phyloP scores from a whole-genome alignment of 1,139 yeast species.

The Yamadazyma blattariae region DNA sequence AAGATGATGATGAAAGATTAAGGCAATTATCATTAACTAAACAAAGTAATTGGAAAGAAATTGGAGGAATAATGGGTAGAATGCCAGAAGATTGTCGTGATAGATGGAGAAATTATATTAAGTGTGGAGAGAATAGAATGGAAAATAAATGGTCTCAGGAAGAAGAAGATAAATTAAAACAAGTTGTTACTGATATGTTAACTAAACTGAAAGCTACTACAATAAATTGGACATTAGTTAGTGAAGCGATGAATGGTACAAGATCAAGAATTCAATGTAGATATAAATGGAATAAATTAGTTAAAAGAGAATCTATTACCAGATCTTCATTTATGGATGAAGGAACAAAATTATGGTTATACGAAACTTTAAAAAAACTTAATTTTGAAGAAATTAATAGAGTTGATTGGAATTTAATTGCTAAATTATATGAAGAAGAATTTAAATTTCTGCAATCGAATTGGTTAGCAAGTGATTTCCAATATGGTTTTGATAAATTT shows the following conservation, averaged over 20 bases:
- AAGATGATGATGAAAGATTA: slow-evolving; percentile 70
- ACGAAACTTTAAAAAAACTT: slow-evolving; percentile 47
- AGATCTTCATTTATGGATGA: slow-evolving; percentile 50
- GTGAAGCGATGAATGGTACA: slow-evolving; percentile 84
- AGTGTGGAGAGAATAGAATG: slow-evolving; percentile 76
- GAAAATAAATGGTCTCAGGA: slow-evolving; percentile 75
- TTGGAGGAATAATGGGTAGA: slow-evolving; percentile 75
- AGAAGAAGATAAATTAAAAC: slow-evolving; percentile 64
- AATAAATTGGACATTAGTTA: slow-evolving; percentile 87
- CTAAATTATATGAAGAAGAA: slow-evolving; percentile 11
- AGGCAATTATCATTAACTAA: slow-evolving; percentile 60
- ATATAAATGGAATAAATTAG: slow-evolving; percentile 86
- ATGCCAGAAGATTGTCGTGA: slow-evolving; percentile 99
- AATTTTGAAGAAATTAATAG: slow-evolving; percentile 46
- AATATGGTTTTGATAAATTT: slow-evolving; percentile 35
- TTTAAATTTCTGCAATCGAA: slow-evolving; percentile 8
- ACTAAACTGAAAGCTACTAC: slow-evolving; percentile 19
- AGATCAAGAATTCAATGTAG: slow-evolving; percentile 92
- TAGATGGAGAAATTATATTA: slow-evolving; percentile 91
- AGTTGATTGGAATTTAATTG: slow-evolving; percentile 53
- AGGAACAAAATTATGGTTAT: slow-evolving; percentile 56
- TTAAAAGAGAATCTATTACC: slow-evolving; percentile 55
- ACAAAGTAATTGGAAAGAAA: slow-evolving; percentile 82
- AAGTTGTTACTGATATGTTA: slow-evolving; percentile 50
- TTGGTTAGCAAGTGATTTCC: slow-evolving; percentile 35